Conservation (phyloP, 2,329 filamentous ascomycete genomes). For the Venturia nashicola region DNA sequence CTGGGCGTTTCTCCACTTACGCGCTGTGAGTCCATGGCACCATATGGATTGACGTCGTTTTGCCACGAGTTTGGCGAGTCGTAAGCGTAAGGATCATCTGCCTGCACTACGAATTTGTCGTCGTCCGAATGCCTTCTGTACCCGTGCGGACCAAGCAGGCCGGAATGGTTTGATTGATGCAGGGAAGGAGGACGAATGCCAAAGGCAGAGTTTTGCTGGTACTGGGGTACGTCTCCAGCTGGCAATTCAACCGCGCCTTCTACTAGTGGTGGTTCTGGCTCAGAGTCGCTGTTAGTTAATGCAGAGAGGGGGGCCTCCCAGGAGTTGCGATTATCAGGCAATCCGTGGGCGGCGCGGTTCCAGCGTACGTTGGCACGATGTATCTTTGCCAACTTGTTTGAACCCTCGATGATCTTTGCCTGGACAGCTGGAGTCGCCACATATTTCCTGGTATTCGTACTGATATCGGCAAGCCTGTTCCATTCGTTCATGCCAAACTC, state of each 20-base stretch:
- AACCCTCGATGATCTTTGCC: slow-evolving; percentile 61
- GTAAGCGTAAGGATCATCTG: slow-evolving; percentile 5
- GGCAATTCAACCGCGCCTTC: slow-evolving; percentile 46
- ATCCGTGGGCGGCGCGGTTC: slow-evolving; percentile 35
- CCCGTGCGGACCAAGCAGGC: not conserved
- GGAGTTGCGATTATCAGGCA: slow-evolving; percentile 13
- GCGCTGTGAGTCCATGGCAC: not conserved
- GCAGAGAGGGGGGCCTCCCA: slow-evolving; percentile 2
- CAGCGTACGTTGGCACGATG: slow-evolving; percentile 61
- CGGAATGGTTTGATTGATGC: slow-evolving; percentile 12
- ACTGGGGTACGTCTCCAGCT: slow-evolving; percentile 36
- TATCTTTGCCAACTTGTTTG: slow-evolving; percentile 73
- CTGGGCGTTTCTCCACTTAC: slow-evolving; percentile 40
- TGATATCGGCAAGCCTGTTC: slow-evolving; percentile 88
- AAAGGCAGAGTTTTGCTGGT: not conserved
- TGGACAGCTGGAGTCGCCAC: slow-evolving; percentile 63
- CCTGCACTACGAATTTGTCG: slow-evolving; percentile 41
- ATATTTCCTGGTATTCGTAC: slow-evolving; percentile 79
- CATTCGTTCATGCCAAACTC: slow-evolving; percentile 99
- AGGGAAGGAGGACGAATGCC: slow-evolving; percentile 10
- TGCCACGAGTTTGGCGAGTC: not conserved
- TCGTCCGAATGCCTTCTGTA: slow-evolving; percentile 19
- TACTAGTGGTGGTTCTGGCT: slow-evolving; percentile 33
- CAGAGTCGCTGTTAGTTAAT: slow-evolving; percentile 19
- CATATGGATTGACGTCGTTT: slow-evolving; percentile 21